A percentile compares a stretch with the other conserved stretches of the same genome.
These are phyloP conservation scores for Myxozyma geophila DNA, from an alignment of 805 yeast genomes.

Conservation along the genomic window DNA sequence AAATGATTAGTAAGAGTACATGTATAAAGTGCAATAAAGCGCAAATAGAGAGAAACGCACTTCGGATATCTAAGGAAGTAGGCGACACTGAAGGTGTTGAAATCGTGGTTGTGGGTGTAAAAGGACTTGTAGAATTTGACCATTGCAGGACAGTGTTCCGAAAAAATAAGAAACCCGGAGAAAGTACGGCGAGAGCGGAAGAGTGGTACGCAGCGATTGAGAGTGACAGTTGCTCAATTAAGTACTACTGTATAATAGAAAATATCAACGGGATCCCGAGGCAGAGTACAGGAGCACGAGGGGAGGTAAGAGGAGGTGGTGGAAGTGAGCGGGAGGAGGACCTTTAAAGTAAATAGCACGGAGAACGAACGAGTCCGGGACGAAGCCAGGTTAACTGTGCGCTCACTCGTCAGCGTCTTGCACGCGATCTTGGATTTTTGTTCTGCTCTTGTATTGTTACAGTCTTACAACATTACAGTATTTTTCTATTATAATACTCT, in stretches of 20 bases:
- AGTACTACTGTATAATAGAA: not conserved
- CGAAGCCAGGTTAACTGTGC: not conserved
- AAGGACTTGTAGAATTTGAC: conserved; percentile 32
- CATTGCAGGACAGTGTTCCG: conserved; percentile 15
- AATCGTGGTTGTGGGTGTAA: conserved; percentile 35
- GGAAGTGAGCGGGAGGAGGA: not conserved
- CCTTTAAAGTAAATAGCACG: not conserved
- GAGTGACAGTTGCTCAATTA: not conserved
- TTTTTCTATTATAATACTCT: no score
- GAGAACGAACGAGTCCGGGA: not conserved
- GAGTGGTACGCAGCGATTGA: not conserved
- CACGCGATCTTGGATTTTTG: not conserved
- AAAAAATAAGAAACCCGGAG: conserved; percentile 7
- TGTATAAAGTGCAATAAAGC: not conserved
- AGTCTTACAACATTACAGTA: no score
- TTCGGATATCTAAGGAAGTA: conserved; percentile 36
- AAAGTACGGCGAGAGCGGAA: not conserved
- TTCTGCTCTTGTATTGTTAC: no score
- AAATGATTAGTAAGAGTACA: conserved; percentile 1
- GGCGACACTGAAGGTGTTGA: conserved; percentile 31
- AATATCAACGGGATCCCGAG: not conserved
- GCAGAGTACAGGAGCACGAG: not conserved
- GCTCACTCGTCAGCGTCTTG: not conserved
- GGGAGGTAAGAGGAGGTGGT: not conserved
- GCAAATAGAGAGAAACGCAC: conserved; percentile 14